Percentiles rank a stretch among this genome's conserved stretches.
Evolutionary conservation across 2,329 filamentous ascomycete species (phyloP).

Genomic region (Sordariomycetes sp.): DNA sequence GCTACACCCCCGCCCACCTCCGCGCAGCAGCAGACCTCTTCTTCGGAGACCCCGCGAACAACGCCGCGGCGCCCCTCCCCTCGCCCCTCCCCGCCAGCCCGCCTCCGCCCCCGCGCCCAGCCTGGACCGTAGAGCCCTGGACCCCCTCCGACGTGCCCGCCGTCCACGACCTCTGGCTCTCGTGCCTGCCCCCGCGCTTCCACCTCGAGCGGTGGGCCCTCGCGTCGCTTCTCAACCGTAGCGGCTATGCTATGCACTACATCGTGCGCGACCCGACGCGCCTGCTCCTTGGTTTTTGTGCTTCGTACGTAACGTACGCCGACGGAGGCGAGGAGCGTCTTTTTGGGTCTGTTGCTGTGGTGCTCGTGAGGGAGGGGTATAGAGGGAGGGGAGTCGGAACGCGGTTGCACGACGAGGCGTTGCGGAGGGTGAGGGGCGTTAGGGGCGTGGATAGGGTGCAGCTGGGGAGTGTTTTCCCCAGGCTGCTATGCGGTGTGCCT

Average conservation of each 20-base stretch:
- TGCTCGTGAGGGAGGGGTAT: conserved; percentile 36
- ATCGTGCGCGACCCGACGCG: conserved; percentile 32
- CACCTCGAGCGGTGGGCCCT: conserved; percentile 27
- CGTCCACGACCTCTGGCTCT: conserved; percentile 31
- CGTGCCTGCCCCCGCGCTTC: conserved; percentile 30
- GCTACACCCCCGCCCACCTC: conserved; percentile 32
- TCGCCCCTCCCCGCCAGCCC: conserved; percentile 9
- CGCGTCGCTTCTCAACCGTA: conserved; percentile 32
- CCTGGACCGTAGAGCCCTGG: conserved; percentile 29
- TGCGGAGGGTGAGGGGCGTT: conserved; percentile 32
- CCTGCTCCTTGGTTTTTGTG: conserved; percentile 41
- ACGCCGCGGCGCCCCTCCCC: not conserved
- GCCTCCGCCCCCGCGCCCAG: conserved; percentile 12
- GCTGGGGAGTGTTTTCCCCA: conserved; percentile 44
- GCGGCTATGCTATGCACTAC: conserved; percentile 44
- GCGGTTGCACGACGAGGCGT: conserved; percentile 36
- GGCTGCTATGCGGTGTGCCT: conserved; percentile 41
- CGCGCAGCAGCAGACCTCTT: conserved; percentile 36
- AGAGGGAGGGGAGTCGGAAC: conserved; percentile 36
- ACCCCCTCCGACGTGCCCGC: conserved; percentile 23
- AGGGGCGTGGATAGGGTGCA: conserved; percentile 39
- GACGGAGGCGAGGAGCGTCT: conserved; percentile 36
- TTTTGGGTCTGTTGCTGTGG: conserved; percentile 39
- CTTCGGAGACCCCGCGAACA: conserved; percentile 21
- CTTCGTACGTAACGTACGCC: conserved; percentile 44